A percentile compares a stretch with the other conserved stretches of the same genome.
Conservation (phyloP, 106 monocot genomes). For the Posidonia australis region DNA sequence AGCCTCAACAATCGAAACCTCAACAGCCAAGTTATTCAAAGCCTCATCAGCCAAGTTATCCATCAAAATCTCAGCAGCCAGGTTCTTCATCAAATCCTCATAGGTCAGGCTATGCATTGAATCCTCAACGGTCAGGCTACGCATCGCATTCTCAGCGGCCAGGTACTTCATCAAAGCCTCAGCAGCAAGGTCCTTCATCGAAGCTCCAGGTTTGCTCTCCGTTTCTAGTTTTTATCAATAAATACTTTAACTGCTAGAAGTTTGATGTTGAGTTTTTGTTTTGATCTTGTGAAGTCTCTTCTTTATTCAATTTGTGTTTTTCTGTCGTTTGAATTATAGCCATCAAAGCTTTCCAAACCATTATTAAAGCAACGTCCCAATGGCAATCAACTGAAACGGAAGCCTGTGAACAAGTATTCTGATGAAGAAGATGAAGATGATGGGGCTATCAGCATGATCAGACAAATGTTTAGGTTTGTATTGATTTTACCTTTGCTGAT, state of each 20-base stretch:
- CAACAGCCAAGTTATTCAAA: constrained; percentile 1
- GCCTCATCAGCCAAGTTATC: background rate
- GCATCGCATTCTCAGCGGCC: background rate
- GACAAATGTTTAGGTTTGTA: constrained; percentile 10
- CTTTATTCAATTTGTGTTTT: background rate
- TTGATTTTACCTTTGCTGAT: background rate
- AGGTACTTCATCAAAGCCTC: background rate
- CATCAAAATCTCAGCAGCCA: constrained; percentile 16
- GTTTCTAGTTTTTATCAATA: background rate
- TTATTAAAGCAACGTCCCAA: constrained; percentile 8
- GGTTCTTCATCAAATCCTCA: background rate
- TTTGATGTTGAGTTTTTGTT: background rate
- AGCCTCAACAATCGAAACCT: constrained; percentile 10
- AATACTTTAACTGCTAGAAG: background rate
- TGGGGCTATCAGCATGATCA: constrained; percentile 22
- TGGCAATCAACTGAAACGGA: constrained; percentile 29
- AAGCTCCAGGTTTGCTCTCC: background rate
- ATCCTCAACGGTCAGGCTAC: background rate
- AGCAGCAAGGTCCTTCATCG: background rate
- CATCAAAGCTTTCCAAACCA: constrained; percentile 42
- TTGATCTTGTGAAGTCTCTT: background rate
- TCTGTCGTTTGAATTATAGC: background rate
- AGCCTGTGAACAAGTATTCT: constrained; percentile 16
- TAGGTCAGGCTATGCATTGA: background rate
- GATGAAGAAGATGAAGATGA: constrained; percentile 43